A percentile compares a stretch with the other conserved stretches of the same genome.
Evolutionary conservation across 805 yeast species (phyloP).

Genomic region (Cyberlindnera euphorbiiphila): DNA sequence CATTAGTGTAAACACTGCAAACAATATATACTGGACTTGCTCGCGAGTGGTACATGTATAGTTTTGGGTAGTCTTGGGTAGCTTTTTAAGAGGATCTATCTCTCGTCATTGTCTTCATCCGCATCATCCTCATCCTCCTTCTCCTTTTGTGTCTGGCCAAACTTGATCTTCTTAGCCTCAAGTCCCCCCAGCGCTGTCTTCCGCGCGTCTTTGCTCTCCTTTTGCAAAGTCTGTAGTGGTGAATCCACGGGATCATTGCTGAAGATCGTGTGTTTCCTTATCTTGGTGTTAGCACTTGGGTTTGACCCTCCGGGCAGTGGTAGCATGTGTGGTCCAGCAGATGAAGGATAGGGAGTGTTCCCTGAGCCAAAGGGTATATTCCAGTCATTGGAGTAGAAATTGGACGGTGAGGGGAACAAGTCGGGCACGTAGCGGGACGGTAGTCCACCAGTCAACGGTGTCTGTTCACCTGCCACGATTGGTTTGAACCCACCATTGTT

Average conservation of each 20-base stretch:
- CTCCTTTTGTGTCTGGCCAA: conserved; percentile 1
- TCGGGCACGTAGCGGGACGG: conserved; percentile 72
- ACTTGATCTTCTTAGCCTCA: conserved; percentile 12
- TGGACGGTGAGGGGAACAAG: conserved; percentile 78
- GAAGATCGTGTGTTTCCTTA: conserved; percentile 13
- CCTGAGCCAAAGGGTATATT: conserved; percentile 42
- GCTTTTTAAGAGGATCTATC: not conserved
- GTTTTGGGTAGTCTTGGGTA: too few relatives aligned
- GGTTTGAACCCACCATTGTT: conserved; percentile 23
- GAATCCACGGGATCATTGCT: conserved; percentile 16
- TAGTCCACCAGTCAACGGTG: conserved; percentile 63
- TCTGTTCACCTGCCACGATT: conserved; percentile 50
- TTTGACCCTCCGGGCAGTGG: conserved; percentile 13
- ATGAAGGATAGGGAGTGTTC: conserved; percentile 35
- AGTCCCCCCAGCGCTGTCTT: too few relatives aligned
- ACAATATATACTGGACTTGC: too few relatives aligned
- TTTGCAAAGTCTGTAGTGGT: conserved; percentile 16
- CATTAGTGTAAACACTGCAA: too few relatives aligned
- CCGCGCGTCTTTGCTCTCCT: conserved; percentile 7
- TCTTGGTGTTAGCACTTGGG: conserved; percentile 4
- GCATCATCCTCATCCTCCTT: not conserved
- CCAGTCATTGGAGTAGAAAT: conserved; percentile 63
- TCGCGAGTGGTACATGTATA: too few relatives aligned
- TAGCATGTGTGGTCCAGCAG: conserved; percentile 25
- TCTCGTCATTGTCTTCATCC: not conserved